Evolutionary conservation across 2,329 filamentous ascomycete genomes (phyloP).

Genomic region (Rhinocladiella mackenziei): DNA sequence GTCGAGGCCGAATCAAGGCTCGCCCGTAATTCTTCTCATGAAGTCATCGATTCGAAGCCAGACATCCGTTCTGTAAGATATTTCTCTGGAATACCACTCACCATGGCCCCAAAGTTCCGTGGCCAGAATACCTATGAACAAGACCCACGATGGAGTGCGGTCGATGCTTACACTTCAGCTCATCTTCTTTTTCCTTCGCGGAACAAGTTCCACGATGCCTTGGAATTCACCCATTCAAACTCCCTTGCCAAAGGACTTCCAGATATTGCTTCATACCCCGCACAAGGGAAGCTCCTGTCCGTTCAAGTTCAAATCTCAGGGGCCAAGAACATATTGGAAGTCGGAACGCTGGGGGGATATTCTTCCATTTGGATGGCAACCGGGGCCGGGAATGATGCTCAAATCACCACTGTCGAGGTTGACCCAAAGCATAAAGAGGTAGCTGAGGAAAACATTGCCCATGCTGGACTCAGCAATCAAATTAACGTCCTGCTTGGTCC

Average conservation of each 20-base stretch:
- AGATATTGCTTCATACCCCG: slow-evolving; percentile 37
- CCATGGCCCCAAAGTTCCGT: slow-evolving; percentile 9
- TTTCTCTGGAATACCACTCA: neutral
- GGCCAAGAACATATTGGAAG: slow-evolving; percentile 47
- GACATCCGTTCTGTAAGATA: neutral
- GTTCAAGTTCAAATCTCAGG: slow-evolving; percentile 38
- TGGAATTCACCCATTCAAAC: slow-evolving; percentile 35
- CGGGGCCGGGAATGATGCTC: slow-evolving; percentile 33
- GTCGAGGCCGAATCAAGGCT: slow-evolving; percentile 15
- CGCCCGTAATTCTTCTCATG: neutral
- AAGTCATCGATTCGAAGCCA: neutral
- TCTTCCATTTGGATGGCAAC: slow-evolving; percentile 52
- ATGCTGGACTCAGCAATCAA: slow-evolving; percentile 40
- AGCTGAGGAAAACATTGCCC: slow-evolving; percentile 44
- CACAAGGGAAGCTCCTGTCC: slow-evolving; percentile 40
- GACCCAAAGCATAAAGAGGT: slow-evolving; percentile 45
- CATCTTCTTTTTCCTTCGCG: slow-evolving; percentile 26
- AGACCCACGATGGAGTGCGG: slow-evolving; percentile 18
- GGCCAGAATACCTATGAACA: slow-evolving; percentile 5
- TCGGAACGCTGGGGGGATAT: slow-evolving; percentile 55
- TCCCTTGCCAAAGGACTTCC: slow-evolving; percentile 36
- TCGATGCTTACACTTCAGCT: slow-evolving; percentile 16
- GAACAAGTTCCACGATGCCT: slow-evolving; percentile 27
- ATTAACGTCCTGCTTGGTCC: slow-evolving; percentile 47
- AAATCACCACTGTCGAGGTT: slow-evolving; percentile 52